Evolutionary conservation across 106 monocot genomes (phyloP).

Genomic region (Posidonia australis): DNA sequence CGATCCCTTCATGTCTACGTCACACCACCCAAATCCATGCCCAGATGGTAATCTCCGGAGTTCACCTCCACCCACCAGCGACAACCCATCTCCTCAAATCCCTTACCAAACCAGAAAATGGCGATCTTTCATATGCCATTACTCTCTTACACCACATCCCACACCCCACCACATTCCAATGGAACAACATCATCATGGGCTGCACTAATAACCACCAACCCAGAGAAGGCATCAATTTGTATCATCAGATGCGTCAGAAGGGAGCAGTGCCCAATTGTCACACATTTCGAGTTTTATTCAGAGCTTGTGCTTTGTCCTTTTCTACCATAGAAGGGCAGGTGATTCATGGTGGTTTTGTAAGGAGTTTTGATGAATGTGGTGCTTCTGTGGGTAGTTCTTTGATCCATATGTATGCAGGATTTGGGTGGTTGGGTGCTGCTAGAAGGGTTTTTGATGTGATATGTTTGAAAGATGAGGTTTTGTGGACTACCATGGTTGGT

Average conservation of each 20-base stretch:
- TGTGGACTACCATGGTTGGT: conserved; percentile 53
- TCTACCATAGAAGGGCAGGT: conserved; percentile 9
- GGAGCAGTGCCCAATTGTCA: conserved; percentile 22
- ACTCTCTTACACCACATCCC: conserved; percentile 30
- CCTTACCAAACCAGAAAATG: conserved; percentile 14
- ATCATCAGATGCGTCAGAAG: conserved; percentile 25
- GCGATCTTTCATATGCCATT: conserved; percentile 23
- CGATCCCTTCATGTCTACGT: conserved; percentile 26
- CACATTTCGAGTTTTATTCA: conserved; percentile 54
- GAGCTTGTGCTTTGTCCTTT: conserved; percentile 18
- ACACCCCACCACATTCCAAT: conserved; percentile 33
- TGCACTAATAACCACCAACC: neutral
- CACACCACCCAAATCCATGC: conserved; percentile 40
- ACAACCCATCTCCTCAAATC: conserved; percentile 27
- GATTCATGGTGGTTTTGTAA: conserved; percentile 35
- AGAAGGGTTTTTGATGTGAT: conserved; percentile 32
- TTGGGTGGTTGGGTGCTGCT: conserved; percentile 23
- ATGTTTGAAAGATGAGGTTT: conserved; percentile 22
- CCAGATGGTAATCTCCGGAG: conserved; percentile 21
- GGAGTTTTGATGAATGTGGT: conserved; percentile 11
- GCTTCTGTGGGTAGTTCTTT: conserved; percentile 22
- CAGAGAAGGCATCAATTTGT: conserved; percentile 34
- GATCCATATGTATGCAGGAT: conserved; percentile 54
- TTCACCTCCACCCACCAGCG: conserved; percentile 8
- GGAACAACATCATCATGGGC: conserved; percentile 28